Base-by-base conservation (phyloP, 768 basidiomycete species). In the Leccinum disarticulatum region DNA sequence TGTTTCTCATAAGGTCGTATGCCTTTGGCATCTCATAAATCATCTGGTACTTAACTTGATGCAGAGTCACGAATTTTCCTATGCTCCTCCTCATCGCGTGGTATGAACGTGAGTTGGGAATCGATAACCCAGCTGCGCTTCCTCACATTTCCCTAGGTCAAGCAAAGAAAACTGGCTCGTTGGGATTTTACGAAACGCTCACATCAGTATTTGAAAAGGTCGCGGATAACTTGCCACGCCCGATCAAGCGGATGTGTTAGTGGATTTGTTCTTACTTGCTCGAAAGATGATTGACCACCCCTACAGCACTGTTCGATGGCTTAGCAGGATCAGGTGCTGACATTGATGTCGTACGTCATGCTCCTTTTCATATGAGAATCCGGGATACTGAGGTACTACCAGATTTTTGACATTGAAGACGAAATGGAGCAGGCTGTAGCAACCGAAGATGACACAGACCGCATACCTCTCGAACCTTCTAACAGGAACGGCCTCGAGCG, bases 331-430 rank as follows among this genome's bases (percentile, higher is more conserved):
- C 84, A 2, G 85, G 80, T 59, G 78, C 81, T 4, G 88, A 91
- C 66, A 93, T 95, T 58, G 87, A 88, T 64, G 82, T 85, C 7
- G 91, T 92, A 68, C 19, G 84, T 56, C 35, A 17, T 28, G 14
- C 56, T 43, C 36, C 27, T 35, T 47, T 57, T 14, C 25, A 22
- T 11, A 19, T 17, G 15, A 11, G 1, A 14, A n/a, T 13, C 0
- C 15, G 25, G 22, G 22, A 43, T 17, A 17, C 55, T 67, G 25
- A 67, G 6, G 19, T 8, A 55, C 17, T 25, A 19, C 47, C 56
- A 91, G 87, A 84, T 94, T 19, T 94, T 94, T 65, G 89, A 93
- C 62, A 79, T 93, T 11, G 87, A 87, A 67, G 87, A 89, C 17
- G 84, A 87, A 53, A 76, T 67, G 48, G 60, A 35, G 51, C 62